These are phyloP conservation scores for Chrysopogon serrulatus DNA, from an alignment of 176 grass and related monocot genomes.

Conservation along the genomic window DNA sequence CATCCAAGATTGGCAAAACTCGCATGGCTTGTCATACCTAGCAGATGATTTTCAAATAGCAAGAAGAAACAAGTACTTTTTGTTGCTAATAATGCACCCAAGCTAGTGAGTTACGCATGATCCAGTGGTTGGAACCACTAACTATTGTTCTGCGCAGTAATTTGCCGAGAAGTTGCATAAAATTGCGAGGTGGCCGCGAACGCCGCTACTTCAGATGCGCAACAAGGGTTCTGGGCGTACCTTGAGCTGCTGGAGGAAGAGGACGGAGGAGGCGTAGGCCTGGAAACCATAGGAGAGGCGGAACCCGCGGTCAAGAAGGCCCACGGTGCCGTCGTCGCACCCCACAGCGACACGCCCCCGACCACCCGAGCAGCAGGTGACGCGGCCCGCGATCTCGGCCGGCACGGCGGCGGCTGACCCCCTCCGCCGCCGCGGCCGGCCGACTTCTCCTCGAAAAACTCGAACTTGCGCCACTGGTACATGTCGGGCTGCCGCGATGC, in stretches of 20 bases:
- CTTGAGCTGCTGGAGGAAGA: conserved; percentile 97
- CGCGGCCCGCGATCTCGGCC: conserved; percentile 58
- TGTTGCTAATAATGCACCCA: background rate
- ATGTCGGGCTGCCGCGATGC: conserved; percentile 19
- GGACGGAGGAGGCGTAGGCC: conserved; percentile 62
- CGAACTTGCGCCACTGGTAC: conserved; percentile 93
- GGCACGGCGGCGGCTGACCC: conserved; percentile 28
- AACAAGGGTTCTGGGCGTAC: conserved; percentile 1
- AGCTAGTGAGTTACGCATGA: background rate
- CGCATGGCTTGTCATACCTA: background rate
- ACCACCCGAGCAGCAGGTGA: conserved; percentile 78
- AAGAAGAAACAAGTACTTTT: background rate
- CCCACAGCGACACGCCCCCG: conserved; percentile 72
- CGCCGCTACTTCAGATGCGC: background rate
- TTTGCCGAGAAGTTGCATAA: background rate
- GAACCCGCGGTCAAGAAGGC: conserved; percentile 67
- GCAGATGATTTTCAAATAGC: background rate
- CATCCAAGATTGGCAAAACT: background rate
- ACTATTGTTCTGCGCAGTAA: background rate
- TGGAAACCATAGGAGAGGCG: conserved; percentile 68
- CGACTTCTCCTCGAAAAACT: conserved; percentile 94
- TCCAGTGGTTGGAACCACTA: background rate
- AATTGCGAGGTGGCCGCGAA: background rate
- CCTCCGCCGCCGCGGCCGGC: conserved; percentile 35
- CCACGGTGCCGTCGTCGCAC: conserved; percentile 82